Percentiles rank a stretch among this genome's conserved stretches.
Conservation (phyloP, 2,329 filamentous ascomycete genomes). For the Pseudogymnoascus sp. region DNA sequence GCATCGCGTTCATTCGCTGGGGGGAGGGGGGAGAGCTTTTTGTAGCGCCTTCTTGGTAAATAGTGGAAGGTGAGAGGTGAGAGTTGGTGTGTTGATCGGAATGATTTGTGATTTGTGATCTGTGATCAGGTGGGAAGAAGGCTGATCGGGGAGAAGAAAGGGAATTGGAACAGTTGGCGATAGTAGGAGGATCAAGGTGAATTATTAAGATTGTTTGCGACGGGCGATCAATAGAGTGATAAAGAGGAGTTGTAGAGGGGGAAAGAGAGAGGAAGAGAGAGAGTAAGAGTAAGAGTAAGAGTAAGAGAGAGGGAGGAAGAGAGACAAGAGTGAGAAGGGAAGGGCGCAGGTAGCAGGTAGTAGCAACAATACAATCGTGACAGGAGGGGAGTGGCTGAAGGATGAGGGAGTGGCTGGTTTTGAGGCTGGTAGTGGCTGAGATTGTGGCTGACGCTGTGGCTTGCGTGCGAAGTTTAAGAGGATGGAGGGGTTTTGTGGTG, state of each 20-base stretch:
- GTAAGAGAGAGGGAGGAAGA: neutral
- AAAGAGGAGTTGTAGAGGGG: neutral
- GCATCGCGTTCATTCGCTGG: slow-evolving; percentile 9
- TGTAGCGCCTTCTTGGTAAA: slow-evolving; percentile 1
- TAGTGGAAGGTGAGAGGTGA: neutral
- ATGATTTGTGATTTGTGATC: neutral
- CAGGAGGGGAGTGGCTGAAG: neutral
- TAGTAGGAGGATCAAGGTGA: neutral
- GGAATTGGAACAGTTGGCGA: neutral
- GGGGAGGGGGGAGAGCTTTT: neutral
- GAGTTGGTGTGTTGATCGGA: neutral
- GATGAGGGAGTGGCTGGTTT: neutral
- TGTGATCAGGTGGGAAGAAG: neutral
- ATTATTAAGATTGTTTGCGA: neutral
- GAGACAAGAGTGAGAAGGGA: neutral
- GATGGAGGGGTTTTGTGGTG: neutral
- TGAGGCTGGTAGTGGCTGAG: no score
- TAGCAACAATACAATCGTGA: neutral
- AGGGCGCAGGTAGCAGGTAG: neutral
- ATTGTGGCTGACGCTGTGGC: neutral
- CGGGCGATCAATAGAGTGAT: neutral
- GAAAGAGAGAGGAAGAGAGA: neutral
- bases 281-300: neutral
- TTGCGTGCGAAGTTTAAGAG: neutral
- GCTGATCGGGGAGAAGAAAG: neutral